Evolutionary conservation across 2,329 filamentous ascomycete genomes (phyloP).

Genomic region (Sporothrix humicola): DNA sequence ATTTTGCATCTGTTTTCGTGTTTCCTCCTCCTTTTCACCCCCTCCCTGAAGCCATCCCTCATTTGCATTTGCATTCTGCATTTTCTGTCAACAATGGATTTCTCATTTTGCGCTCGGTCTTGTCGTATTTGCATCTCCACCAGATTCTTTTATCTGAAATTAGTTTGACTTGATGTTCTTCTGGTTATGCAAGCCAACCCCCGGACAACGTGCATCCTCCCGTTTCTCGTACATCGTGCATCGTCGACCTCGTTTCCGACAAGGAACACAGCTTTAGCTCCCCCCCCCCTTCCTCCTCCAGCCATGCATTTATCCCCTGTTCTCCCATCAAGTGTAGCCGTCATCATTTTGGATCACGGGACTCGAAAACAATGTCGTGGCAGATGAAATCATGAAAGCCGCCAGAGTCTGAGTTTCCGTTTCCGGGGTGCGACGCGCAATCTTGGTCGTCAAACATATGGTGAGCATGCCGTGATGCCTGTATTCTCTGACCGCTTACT

Average conservation of each 20-base stretch:
- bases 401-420: too few relatives aligned
- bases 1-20: not conserved
- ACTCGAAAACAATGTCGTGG: slow-evolving; percentile 18
- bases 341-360: slow-evolving; percentile 27
- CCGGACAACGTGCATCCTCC: not conserved
- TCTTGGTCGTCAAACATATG: not conserved
- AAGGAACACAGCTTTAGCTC: not conserved
- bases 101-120: slow-evolving; percentile 7
- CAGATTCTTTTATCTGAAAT: not conserved
- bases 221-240: too few relatives aligned
- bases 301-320: not conserved
- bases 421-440: not conserved
- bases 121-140: not conserved
- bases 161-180: not conserved
- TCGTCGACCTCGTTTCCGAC: not conserved
- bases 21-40: not conserved
- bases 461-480: not conserved
- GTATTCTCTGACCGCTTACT: not conserved
- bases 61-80: not conserved
- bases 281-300: not conserved
- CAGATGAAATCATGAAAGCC: not conserved
- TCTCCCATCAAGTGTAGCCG: not conserved
- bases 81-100: not conserved
- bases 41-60: not conserved
- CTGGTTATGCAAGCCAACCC: not conserved